A percentile compares a stretch with the other conserved stretches of the same genome.
Evolutionary conservation across 1,284 basidiomycete species (phyloP).

Genomic region (Microbotryum scabiosae): DNA sequence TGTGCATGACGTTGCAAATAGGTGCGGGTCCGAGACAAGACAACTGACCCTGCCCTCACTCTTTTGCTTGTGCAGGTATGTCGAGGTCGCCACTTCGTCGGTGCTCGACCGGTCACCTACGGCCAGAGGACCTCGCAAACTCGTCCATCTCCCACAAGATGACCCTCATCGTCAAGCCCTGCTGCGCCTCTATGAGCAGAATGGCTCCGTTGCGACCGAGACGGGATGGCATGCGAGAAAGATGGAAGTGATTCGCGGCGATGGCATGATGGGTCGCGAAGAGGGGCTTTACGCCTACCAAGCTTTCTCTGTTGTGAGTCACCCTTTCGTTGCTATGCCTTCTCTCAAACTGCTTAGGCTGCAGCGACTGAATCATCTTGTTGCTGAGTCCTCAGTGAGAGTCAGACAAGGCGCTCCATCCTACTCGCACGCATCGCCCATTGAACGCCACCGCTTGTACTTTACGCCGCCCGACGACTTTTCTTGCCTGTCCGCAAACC

Average conservation of each 20-base stretch:
- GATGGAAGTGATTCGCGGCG: slow-evolving; percentile 66
- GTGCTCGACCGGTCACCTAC: background rate
- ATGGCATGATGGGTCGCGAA: slow-evolving; percentile 18
- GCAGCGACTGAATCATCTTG: too few species aligned
- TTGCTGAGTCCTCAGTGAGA: too few species aligned
- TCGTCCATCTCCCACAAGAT: slow-evolving; percentile 56
- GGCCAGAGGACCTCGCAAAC: slow-evolving; percentile 48
- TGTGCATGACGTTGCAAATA: slow-evolving; percentile 35
- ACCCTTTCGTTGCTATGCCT: too few species aligned
- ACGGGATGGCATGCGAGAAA: slow-evolving; percentile 94
- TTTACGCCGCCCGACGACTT: too few species aligned
- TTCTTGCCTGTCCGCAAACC: too few species aligned
- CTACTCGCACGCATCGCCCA: too few species aligned
- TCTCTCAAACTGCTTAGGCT: too few species aligned
- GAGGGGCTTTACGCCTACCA: slow-evolving; percentile 26
- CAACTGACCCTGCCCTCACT: background rate
- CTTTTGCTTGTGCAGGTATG: slow-evolving; percentile 13
- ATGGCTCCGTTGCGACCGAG: slow-evolving; percentile 79
- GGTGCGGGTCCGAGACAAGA: background rate
- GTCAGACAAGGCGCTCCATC: too few species aligned
- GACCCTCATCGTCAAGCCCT: slow-evolving; percentile 54
- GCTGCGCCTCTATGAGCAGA: slow-evolving; percentile 55
- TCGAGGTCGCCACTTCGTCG: slow-evolving; percentile 22
- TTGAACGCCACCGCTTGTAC: too few species aligned
- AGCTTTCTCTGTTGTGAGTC: slow-evolving; percentile 2